Base-by-base conservation (phyloP, 2,329 filamentous ascomycete species). In the Neophaeococcomyces mojaviensis region DNA sequence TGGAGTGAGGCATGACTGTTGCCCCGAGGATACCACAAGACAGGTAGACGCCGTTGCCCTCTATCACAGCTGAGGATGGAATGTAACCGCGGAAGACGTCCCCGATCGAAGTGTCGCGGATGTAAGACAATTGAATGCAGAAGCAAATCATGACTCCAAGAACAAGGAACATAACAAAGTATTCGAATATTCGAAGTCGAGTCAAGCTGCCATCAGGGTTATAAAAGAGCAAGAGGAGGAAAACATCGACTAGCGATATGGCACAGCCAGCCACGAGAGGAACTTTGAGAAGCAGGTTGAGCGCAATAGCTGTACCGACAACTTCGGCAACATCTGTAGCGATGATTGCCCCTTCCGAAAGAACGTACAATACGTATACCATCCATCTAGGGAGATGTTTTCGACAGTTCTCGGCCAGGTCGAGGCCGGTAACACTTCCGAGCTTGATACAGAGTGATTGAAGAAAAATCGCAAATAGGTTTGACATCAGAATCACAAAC, bases 321-420 rank as follows among this genome's bases (percentile, higher is more conserved):
- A 78, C 76, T 64, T 85, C 81, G 47, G 81, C 81, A 52, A 86
- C 78, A 59, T 86, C 82, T 0, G 82, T 86, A 0, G 82, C 82
- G 44, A 86, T 79, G 47, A 86, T 86, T 49, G 82, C 81, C 3
- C 73, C 65, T 61, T 86, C 82, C 1, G 81, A 76, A 51, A 86
- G 67, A 16, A 72, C 61, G 56, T 85, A 86, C 2, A 86, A 66
- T 15, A 70, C 58, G 36, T 75, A 72, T 50, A 80, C 82, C 46
- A 85, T 59, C 82, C 81, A 86, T 53, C 67, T 68, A 1, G 82
- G 82, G 12, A 84, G 68, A 59, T 81, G 80, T 7, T 72, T 77
- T 28, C 81, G 74, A 55, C 80, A 84, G 8, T 80, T 79, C 51
- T 82, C 73, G 1, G 82, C 79, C 12, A 86, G 69, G 55, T 84